Conservation (phyloP, 208 protist species). For the Acanthamoeba polyphaga region DNA sequence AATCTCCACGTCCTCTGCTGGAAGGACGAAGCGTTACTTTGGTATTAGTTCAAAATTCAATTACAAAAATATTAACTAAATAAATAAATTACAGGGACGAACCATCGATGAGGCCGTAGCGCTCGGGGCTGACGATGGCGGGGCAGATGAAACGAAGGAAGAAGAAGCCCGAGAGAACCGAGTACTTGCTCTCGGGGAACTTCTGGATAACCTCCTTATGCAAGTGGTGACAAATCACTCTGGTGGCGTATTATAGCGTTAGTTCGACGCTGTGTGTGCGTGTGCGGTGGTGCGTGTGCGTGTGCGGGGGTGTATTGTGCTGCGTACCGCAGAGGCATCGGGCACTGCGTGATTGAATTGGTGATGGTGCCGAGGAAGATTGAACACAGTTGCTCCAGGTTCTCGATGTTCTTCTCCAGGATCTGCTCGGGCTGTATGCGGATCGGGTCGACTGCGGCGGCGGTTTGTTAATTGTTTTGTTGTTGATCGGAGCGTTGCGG, state of each 20-base stretch:
- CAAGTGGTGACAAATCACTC: conserved; percentile 41
- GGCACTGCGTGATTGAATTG: neutral
- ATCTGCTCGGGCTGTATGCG: neutral
- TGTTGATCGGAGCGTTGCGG: too few species aligned
- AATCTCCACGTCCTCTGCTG: conserved; percentile 9
- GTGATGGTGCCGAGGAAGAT: conserved; percentile 24
- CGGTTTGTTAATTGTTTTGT: too few species aligned
- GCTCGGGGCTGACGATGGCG: conserved; percentile 59
- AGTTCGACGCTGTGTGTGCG: neutral
- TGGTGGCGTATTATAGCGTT: neutral
- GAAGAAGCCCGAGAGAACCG: conserved; percentile 32
- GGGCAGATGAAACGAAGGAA: conserved; percentile 74
- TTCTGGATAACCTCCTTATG: conserved; percentile 20
- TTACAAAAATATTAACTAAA: too few species aligned
- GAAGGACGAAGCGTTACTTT: neutral
- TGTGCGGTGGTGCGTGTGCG: too few species aligned
- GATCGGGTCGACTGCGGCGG: neutral
- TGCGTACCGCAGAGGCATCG: neutral
- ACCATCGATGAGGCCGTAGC: conserved; percentile 28
- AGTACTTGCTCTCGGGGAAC: conserved; percentile 63
- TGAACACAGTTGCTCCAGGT: conserved; percentile 21
- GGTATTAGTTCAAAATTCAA: too few species aligned
- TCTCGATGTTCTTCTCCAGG: conserved; percentile 19
- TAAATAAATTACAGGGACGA: neutral
- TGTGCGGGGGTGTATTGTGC: too few species aligned